A percentile compares a stretch with the other conserved stretches of the same genome.
Evolutionary conservation across 179 eudicot genomes (phyloP).

Genomic region (Silene noctiflora): DNA sequence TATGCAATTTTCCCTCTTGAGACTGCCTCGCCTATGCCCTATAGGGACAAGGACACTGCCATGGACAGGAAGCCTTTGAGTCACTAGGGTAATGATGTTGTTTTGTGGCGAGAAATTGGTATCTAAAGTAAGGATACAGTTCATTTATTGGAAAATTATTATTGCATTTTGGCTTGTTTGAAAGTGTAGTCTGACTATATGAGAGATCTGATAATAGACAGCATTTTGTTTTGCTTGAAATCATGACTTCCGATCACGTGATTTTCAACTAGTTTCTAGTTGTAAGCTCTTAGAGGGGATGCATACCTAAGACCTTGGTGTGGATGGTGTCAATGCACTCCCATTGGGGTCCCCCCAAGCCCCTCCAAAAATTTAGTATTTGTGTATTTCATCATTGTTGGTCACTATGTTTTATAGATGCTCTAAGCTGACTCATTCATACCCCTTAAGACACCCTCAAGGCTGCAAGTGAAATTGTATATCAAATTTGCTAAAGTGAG

Average conservation of each 20-base stretch:
- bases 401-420: neutral
- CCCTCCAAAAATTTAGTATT: neutral
- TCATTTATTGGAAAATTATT: neutral
- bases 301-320: neutral
- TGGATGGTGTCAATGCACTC: neutral
- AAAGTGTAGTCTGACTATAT: neutral
- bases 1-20: neutral
- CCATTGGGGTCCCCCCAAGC: neutral
- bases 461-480: neutral
- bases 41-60: neutral
- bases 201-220: constrained; percentile 6
- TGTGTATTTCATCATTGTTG: neutral
- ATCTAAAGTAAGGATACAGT: neutral
- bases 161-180: neutral
- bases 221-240: constrained; percentile 1
- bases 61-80: too few relatives aligned
- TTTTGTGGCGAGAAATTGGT: neutral
- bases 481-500: neutral
- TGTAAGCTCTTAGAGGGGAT: neutral
- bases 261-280: neutral
- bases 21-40: neutral
- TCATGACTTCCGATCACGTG: neutral
- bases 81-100: neutral
- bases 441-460: neutral
- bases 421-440: constrained; percentile 1